Conservation (phyloP, 1,284 basidiomycete genomes). For the Naganishia liquefaciens region DNA sequence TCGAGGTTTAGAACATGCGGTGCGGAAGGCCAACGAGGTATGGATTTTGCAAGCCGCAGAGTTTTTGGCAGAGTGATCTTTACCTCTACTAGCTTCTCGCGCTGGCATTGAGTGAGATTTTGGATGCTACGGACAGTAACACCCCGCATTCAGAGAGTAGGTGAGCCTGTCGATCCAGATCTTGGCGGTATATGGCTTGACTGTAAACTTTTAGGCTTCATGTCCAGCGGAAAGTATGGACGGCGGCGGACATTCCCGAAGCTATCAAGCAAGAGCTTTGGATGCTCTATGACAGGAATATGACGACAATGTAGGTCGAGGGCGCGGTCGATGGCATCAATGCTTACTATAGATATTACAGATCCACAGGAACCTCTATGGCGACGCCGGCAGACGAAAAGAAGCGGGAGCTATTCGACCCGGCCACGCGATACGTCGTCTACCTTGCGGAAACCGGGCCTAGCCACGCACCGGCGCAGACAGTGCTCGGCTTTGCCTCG, state of each 20-base stretch:
- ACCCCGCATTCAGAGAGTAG: background rate
- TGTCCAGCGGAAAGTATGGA: constrained; percentile 30
- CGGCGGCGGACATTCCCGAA: constrained; percentile 31
- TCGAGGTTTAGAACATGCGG: background rate
- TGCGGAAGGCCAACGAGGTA: background rate
- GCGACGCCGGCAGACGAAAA: constrained; percentile 39
- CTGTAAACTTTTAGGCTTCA: background rate
- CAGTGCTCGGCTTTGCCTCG: constrained; percentile 46
- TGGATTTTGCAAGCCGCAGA: background rate
- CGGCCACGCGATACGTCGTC: constrained; percentile 42
- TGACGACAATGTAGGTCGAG: constrained; percentile 39
- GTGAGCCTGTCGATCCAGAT: background rate
- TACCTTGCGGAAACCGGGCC: background rate
- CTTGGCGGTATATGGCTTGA: background rate
- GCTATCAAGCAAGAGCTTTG: constrained; percentile 38
- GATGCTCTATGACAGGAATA: constrained; percentile 44
- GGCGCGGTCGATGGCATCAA: background rate
- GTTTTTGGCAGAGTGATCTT: background rate
- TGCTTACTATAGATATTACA: background rate
- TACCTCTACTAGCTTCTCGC: background rate
- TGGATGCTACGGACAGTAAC: background rate
- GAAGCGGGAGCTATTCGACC: constrained; percentile 49
- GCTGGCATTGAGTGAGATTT: background rate
- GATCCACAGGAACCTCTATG: constrained; percentile 36
- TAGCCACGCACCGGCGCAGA: constrained; percentile 7